Percentiles rank a stretch among this genome's conserved stretches.
phyloP scores from a whole-genome alignment of 2,329 filamentous ascomycete genomes.

The Penicillium sumatraense region DNA sequence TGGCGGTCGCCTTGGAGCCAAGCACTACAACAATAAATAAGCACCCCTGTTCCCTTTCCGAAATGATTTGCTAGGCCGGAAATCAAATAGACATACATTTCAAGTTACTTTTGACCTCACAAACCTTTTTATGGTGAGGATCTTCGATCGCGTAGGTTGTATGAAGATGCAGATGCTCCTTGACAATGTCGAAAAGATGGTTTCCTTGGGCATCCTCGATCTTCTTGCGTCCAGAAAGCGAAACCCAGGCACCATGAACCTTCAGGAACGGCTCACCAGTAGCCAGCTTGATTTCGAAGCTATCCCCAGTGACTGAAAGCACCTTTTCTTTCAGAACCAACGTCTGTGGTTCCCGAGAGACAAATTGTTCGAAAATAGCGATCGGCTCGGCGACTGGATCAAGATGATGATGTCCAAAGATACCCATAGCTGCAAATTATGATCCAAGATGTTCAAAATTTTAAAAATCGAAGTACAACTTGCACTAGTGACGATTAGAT shows the following conservation, averaged over 20 bases:
- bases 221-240: constrained; percentile 27
- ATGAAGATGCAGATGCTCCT: constrained; percentile 28
- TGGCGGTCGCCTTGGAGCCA: constrained; percentile 37
- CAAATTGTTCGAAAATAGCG: constrained; percentile 25
- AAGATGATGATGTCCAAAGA: constrained; percentile 19
- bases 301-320: constrained; percentile 65
- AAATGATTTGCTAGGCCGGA: not conserved
- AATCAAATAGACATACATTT: constrained; percentile 49
- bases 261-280: constrained; percentile 60
- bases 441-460: not conserved
- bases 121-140: constrained; percentile 51
- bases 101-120: constrained; percentile 62
- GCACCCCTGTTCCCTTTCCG: not conserved
- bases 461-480: not conserved
- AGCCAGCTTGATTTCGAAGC: constrained; percentile 64
- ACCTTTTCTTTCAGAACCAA: constrained; percentile 66
- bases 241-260: constrained; percentile 59
- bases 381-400: constrained; percentile 22
- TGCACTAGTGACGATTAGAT: too few relatives aligned
- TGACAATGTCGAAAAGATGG: constrained; percentile 29
- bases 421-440: constrained; percentile 10
- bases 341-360: constrained; percentile 36
- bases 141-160: constrained; percentile 43
- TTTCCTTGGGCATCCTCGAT: constrained; percentile 23
- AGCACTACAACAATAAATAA: constrained; percentile 21